Percentiles rank a stretch among this genome's conserved stretches.
Conservation (phyloP, 75 land plant species). For the Selaginella tamariscina region DNA sequence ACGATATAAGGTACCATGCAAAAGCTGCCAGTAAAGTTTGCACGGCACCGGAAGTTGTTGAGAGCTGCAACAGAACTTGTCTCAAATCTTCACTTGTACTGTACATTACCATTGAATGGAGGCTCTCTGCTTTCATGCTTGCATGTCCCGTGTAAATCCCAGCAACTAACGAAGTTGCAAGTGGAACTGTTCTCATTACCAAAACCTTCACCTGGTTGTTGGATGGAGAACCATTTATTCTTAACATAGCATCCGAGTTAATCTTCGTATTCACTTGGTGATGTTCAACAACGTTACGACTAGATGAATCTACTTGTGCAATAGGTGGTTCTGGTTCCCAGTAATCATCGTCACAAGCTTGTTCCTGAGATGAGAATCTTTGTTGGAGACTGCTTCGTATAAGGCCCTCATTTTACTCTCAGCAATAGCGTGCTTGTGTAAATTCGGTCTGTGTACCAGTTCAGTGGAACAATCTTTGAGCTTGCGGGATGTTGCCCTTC, state of each 20-base stretch:
- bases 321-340: not conserved
- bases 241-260: not conserved
- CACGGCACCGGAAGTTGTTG: not conserved
- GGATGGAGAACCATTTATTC: not conserved
- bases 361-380: not conserved
- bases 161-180: not conserved
- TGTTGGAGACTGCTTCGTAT: not conserved
- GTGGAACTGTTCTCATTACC: not conserved
- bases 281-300: not conserved
- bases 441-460: slow-evolving; percentile 1
- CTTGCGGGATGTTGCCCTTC: not conserved
- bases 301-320: not conserved
- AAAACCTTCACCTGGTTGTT: not conserved
- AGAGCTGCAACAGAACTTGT: not conserved
- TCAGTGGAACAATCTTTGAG: slow-evolving; percentile 18
- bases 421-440: not conserved
- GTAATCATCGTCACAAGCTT: not conserved
- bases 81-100: no score
- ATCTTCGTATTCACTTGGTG: not conserved
- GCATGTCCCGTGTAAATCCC: not conserved
- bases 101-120: no score
- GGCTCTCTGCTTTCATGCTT: not conserved
- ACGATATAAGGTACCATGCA: not conserved
- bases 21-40: not conserved
- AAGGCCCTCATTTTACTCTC: not conserved